These are phyloP conservation scores for Rugonectria rugulosa DNA, from an alignment of 2,329 filamentous ascomycete species.

Conservation along the genomic window DNA sequence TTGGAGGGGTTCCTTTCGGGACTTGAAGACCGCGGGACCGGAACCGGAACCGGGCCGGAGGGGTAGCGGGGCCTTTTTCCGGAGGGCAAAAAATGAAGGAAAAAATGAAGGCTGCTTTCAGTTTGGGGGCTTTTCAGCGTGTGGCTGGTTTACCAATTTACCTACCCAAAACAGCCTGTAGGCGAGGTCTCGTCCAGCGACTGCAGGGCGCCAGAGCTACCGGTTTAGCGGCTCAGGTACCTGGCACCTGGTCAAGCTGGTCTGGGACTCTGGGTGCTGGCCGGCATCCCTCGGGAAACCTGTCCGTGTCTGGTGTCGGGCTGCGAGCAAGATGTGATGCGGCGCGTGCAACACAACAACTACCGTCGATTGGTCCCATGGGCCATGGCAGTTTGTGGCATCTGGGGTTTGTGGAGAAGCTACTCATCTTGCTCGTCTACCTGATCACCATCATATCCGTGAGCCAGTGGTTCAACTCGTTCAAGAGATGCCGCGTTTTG, in stretches of 20 bases:
- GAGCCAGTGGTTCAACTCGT: constrained; percentile 18
- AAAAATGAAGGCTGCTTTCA: too few species aligned
- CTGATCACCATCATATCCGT: constrained; percentile 2
- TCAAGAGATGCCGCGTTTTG: constrained; percentile 6
- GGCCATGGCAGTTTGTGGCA: not conserved
- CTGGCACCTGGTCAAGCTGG: too few species aligned
- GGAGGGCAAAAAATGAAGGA: not conserved
- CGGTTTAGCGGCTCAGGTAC: constrained; percentile 22
- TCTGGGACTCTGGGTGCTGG: not conserved
- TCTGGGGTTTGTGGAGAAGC: constrained; percentile 25
- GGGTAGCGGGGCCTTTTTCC: constrained; percentile 14
- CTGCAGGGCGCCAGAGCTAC: constrained; percentile 9
- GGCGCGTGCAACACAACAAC: constrained; percentile 13
- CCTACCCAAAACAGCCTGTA: constrained; percentile 4
- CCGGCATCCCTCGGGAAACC: not conserved
- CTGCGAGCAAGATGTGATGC: constrained; percentile 5
- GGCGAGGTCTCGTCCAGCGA: too few species aligned
- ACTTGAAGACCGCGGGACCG: constrained; percentile 23
- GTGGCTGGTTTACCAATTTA: too few species aligned
- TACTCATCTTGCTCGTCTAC: constrained; percentile 12
- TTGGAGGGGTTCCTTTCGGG: constrained; percentile 10
- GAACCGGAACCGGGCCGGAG: constrained; percentile 38
- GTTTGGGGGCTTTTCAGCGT: too few species aligned
- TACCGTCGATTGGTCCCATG: not conserved
- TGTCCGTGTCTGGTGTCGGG: constrained; percentile 1